Percentiles rank a stretch among this genome's conserved stretches.
phyloP scores from a whole-genome alignment of 768 basidiomycete genomes.

The Leucocoprinus sp. region DNA sequence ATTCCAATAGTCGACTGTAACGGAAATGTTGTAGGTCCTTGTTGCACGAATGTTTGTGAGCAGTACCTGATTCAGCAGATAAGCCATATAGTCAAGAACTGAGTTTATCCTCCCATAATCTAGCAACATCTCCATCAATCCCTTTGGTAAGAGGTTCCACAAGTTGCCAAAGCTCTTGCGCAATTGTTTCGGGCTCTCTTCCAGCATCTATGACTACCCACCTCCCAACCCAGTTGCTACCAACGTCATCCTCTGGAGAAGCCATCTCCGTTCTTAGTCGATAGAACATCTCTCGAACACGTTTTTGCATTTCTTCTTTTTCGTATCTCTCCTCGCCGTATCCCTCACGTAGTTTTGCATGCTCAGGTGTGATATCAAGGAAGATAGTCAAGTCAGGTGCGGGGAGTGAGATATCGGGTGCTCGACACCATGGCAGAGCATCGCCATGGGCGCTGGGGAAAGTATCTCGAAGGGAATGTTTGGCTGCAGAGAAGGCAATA shows the following conservation, averaged over 20 bases:
- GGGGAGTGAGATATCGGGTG: conserved; percentile 83
- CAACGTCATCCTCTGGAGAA: conserved; percentile 7
- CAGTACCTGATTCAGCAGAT: too few species aligned
- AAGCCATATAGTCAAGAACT: too few species aligned
- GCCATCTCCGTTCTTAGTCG: conserved; percentile 46
- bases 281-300: conserved; percentile 54
- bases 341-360: conserved; percentile 61
- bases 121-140: conserved; percentile 32
- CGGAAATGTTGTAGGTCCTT: too few species aligned
- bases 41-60: too few species aligned
- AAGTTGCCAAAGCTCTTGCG: conserved; percentile 45
- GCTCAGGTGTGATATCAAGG: conserved; percentile 70
- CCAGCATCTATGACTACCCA: conserved; percentile 63
- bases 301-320: conserved; percentile 62
- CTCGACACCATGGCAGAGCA: conserved; percentile 76
- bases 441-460: conserved; percentile 7
- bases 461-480: conserved; percentile 21
- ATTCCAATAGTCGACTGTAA: too few species aligned
- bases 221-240: conserved; percentile 11
- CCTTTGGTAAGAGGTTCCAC: conserved; percentile 35
- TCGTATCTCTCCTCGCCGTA: conserved; percentile 89
- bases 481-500: conserved; percentile 76
- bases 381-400: conserved; percentile 85
- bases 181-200: conserved; percentile 38
- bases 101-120: conserved; percentile 38